phyloP scores from a whole-genome alignment of 805 yeast genomes.

The Saccharomycopsis sp. region DNA sequence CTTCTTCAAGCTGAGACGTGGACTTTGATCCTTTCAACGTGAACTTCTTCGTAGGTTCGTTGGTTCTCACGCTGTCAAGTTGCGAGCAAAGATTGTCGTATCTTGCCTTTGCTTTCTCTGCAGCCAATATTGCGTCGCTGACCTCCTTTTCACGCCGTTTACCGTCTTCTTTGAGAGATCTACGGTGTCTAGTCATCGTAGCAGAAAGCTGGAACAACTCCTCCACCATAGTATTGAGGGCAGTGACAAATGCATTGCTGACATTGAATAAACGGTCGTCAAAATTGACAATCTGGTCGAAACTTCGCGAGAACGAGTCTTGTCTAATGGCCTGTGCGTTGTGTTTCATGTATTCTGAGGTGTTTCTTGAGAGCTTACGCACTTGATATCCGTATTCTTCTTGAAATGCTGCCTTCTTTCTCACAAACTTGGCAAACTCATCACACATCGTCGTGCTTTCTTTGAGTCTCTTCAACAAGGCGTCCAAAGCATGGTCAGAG shows the following conservation, averaged over 20 bases:
- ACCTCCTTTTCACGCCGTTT: conserved; percentile 79
- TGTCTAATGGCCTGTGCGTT: conserved; percentile 39
- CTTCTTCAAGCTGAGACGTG: conserved; percentile 85
- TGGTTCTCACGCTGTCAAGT: conserved; percentile 68
- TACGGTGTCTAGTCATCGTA: conserved; percentile 67
- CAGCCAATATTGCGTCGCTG: conserved; percentile 69
- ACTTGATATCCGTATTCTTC: conserved; percentile 72
- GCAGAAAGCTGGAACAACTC: conserved; percentile 68
- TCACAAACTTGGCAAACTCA: conserved; percentile 73
- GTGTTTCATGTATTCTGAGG: conserved; percentile 42
- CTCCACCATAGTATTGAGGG: conserved; percentile 78
- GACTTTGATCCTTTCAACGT: conserved; percentile 74
- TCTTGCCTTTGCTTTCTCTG: conserved; percentile 79
- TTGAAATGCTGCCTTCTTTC: conserved; percentile 71
- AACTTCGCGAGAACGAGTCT: conserved; percentile 59
- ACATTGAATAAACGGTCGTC: conserved; percentile 74
- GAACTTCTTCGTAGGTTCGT: conserved; percentile 80
- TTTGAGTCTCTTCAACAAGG: conserved; percentile 65
- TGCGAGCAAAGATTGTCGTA: conserved; percentile 81
- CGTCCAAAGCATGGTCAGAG: conserved; percentile 73
- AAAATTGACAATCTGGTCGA: conserved; percentile 64
- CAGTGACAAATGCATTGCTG: conserved; percentile 68
- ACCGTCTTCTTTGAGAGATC: conserved; percentile 74
- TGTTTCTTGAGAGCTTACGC: conserved; percentile 59
- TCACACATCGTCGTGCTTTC: conserved; percentile 77